Conservation (phyloP, 2,329 filamentous ascomycete genomes). For the Neoascochyta sp. region DNA sequence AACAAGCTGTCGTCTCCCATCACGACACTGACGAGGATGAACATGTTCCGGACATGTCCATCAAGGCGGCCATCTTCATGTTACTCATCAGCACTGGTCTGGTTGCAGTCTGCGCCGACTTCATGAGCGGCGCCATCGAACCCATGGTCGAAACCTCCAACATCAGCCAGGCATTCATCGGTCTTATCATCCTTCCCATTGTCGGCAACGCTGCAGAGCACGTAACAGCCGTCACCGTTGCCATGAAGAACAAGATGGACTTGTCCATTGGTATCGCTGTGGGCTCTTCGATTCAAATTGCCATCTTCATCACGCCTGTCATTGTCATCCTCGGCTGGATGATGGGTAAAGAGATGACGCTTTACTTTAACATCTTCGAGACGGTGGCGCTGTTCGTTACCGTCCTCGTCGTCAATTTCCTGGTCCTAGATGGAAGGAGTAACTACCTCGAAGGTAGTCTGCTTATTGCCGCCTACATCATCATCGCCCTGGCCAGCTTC, state of each 20-base stretch:
- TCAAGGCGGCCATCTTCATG: slow-evolving; percentile 55
- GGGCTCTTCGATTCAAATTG: slow-evolving; percentile 75
- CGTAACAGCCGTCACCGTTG: slow-evolving; percentile 74
- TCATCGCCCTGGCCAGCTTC: slow-evolving; percentile 61
- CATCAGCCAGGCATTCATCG: slow-evolving; percentile 71
- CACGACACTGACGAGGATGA: slow-evolving; percentile 27
- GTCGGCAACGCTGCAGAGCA: slow-evolving; percentile 83
- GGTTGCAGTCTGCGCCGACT: slow-evolving; percentile 64
- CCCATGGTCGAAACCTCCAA: slow-evolving; percentile 58
- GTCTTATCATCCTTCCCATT: slow-evolving; percentile 74
- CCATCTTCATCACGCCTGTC: slow-evolving; percentile 72
- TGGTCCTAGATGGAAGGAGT: slow-evolving; percentile 77
- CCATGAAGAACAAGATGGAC: slow-evolving; percentile 82
- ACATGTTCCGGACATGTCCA: slow-evolving; percentile 49
- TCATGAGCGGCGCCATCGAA: slow-evolving; percentile 71
- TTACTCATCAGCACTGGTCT: slow-evolving; percentile 53
- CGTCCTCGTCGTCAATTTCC: slow-evolving; percentile 79
- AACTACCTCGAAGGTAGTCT: slow-evolving; percentile 78
- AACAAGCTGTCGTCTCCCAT: slow-evolving; percentile 17
- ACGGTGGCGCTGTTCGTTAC: slow-evolving; percentile 75
- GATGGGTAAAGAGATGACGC: slow-evolving; percentile 66
- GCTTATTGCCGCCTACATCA: slow-evolving; percentile 72
- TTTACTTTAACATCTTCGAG: slow-evolving; percentile 61
- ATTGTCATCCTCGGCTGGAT: slow-evolving; percentile 77
- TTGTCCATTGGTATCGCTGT: slow-evolving; percentile 76